Evolutionary conservation across 2,329 filamentous ascomycete species (phyloP), one percentile per base, ranked within the genome.

Genomic region (Aureobasidium sp.): DNA sequence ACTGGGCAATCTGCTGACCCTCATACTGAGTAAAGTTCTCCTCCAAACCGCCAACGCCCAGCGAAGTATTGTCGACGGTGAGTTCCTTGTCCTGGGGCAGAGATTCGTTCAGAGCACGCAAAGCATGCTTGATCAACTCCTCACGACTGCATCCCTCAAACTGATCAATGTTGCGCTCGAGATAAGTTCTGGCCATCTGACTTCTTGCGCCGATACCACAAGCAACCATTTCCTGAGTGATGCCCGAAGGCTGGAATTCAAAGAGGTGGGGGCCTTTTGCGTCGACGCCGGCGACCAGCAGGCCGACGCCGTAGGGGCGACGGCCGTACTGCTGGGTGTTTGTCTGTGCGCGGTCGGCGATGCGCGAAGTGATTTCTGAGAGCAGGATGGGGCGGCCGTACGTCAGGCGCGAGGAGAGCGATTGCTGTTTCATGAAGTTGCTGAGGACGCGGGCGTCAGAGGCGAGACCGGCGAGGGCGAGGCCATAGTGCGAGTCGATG

Each of bases 361-460:
- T 96, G 72, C 91, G 86, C 60, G 84, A 80, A 62, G 95, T 90
- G 64, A 97, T 88, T 58, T 87, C 86, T 66, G 89, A 85, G 68
- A 97, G 78, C 27, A 90, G 88, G 69, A 98, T 93, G 61, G 90
- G 84, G 61, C 93, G 90, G 73, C 88, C 91, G 77, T 95, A 97
- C 55, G 90, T 95, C 64, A 98, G 85, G 71, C 91, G 90, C 65
- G 93, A 91, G 66, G 88, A 87, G 66, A 98, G 88, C 59, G 89
- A 95, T 76, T 97, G 93, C 75, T 95, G 90, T 79, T 96, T 97
- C 91, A 98, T 97, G 79, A 96, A 98, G 82, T 98, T 98, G 79
- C 90, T 96, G 64, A 98, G 90, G 64, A 98, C 93, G 67, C 93
- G 93, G 68, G 91, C 93, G 73, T 98, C 93, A 55, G 91, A 96